A percentile compares a stretch with the other conserved stretches of the same genome.
These are phyloP conservation scores for Populus trichocarpa DNA, from an alignment of 441 rosid genomes.

Conservation along the genomic window DNA sequence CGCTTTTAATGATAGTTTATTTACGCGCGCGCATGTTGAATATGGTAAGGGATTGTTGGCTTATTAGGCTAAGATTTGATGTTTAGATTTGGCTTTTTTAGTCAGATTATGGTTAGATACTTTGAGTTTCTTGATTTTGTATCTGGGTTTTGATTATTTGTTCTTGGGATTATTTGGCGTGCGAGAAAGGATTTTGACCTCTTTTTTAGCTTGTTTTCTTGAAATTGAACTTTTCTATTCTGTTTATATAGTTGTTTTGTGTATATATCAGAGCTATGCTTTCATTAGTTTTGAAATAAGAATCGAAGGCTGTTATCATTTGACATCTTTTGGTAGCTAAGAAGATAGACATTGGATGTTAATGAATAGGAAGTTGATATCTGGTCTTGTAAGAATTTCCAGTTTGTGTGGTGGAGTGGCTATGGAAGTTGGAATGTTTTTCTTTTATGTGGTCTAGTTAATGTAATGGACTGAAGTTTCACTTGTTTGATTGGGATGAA, in stretches of 20 bases:
- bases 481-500: not conserved
- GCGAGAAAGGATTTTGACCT: not conserved
- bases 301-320: not conserved
- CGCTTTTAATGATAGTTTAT: not conserved
- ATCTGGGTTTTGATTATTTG: not conserved
- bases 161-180: not conserved
- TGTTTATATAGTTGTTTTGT: not conserved
- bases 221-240: not conserved
- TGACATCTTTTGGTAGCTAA: not conserved
- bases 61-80: not conserved
- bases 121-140: conserved; percentile 2
- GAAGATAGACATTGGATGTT: not conserved
- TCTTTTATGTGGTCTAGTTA: not conserved
- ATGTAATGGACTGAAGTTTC: not conserved
- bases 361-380: not conserved
- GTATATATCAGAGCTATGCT: not conserved
- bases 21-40: not conserved
- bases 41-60: not conserved
- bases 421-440: not conserved
- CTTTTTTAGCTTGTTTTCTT: not conserved
- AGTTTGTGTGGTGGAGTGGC: not conserved
- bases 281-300: no score
- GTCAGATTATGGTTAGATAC: not conserved
- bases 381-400: not conserved
- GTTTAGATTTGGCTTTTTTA: not conserved